phyloP scores from a whole-genome alignment of 2,329 filamentous ascomycete species.

The Metarhizium anisopliae region DNA sequence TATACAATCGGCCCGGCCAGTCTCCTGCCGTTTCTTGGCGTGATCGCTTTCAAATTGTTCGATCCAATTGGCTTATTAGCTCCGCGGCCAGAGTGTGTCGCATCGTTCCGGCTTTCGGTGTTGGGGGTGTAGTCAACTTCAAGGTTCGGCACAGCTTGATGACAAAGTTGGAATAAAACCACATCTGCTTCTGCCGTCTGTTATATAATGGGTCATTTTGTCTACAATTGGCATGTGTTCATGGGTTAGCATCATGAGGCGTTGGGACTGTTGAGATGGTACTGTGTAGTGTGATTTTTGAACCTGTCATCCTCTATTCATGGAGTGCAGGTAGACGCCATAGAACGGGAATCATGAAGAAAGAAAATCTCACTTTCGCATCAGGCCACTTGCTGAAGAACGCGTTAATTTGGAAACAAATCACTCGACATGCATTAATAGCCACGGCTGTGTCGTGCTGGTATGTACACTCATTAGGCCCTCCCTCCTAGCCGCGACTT shows the following conservation, averaged over 20 bases:
- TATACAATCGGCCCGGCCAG: slow-evolving; percentile 64
- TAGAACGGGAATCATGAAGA: background rate
- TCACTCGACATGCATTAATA: background rate
- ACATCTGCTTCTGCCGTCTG: background rate
- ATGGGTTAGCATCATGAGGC: background rate
- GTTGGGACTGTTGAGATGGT: background rate
- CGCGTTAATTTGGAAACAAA: no score
- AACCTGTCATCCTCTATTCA: background rate
- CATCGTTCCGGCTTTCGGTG: slow-evolving; percentile 81
- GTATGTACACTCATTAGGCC: background rate
- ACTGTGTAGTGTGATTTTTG: background rate
- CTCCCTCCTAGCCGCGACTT: background rate
- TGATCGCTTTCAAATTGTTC: slow-evolving; percentile 60
- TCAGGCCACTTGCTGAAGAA: no score
- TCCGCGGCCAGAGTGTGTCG: slow-evolving; percentile 68
- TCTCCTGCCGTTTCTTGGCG: slow-evolving; percentile 27
- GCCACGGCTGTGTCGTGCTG: background rate
- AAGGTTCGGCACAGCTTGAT: slow-evolving; percentile 62
- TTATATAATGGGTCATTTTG: background rate
- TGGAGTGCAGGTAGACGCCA: background rate
- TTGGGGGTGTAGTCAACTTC: slow-evolving; percentile 79
- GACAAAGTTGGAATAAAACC: slow-evolving; percentile 38
- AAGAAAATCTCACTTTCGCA: no score
- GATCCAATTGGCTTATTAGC: slow-evolving; percentile 67
- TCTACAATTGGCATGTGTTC: background rate